phyloP scores from a whole-genome alignment of 2,329 filamentous ascomycete genomes.

The Fusarium clavum region DNA sequence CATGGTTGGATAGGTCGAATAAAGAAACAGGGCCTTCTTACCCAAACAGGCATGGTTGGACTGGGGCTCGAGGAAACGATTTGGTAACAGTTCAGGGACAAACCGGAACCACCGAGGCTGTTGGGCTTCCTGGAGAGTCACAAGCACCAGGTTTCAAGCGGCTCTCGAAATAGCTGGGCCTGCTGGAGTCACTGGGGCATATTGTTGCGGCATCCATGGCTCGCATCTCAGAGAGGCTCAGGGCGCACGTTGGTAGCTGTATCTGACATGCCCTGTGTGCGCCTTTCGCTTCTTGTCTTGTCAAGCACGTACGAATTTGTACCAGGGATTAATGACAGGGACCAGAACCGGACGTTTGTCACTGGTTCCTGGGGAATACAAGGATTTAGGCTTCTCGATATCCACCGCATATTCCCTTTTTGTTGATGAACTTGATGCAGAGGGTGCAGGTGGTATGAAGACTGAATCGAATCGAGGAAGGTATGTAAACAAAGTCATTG shows the following conservation, averaged over 20 bases:
- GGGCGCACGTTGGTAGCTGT: slow-evolving; percentile 28
- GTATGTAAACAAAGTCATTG: not conserved
- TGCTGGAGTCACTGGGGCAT: slow-evolving; percentile 2
- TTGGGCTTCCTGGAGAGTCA: slow-evolving; percentile 24
- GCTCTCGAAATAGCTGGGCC: slow-evolving; percentile 35
- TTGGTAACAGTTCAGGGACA: slow-evolving; percentile 46
- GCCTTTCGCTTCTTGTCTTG: slow-evolving; percentile 17
- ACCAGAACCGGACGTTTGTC: slow-evolving; percentile 21
- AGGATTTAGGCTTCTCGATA: slow-evolving; percentile 2
- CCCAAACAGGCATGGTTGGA: slow-evolving; percentile 32
- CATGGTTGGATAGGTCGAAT: slow-evolving; percentile 36
- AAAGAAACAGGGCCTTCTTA: slow-evolving; percentile 37
- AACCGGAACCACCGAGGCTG: slow-evolving; percentile 41
- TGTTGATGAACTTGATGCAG: not conserved
- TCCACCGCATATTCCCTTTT: slow-evolving; percentile 5
- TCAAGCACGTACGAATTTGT: slow-evolving; percentile 21
- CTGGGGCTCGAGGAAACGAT: slow-evolving; percentile 43
- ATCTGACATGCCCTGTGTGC: slow-evolving; percentile 31
- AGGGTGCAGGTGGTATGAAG: not conserved
- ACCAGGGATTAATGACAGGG: not conserved
- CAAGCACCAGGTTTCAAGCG: slow-evolving; percentile 20
- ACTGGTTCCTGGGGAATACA: slow-evolving; percentile 34
- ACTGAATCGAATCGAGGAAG: not conserved
- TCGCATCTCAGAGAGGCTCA: slow-evolving; percentile 14
- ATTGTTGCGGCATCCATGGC: slow-evolving; percentile 28